Evolutionary conservation across 1,284 basidiomycete species (phyloP).

Genomic region (Moesziomyces sp.): DNA sequence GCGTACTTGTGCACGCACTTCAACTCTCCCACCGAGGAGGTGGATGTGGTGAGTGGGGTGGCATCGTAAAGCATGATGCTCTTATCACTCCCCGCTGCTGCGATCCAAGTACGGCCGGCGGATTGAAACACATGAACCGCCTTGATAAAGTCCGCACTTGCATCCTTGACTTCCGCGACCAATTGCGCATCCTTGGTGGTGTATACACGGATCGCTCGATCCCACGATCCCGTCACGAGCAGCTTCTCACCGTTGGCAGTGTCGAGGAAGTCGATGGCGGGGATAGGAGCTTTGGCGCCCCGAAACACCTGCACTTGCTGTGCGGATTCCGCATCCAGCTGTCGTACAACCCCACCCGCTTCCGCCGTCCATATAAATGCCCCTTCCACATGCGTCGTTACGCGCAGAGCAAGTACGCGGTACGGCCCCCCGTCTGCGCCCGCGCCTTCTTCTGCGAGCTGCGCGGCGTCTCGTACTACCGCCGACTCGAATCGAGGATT

Average conservation of each 20-base stretch:
- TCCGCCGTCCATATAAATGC: constrained; percentile 27
- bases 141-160: constrained; percentile 52
- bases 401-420: constrained; percentile 17
- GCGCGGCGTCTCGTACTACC: constrained; percentile 1
- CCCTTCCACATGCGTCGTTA: neutral
- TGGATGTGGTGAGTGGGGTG: neutral
- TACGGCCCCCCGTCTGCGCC: constrained; percentile 36
- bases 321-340: constrained; percentile 30
- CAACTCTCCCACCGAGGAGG: neutral
- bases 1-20: constrained; percentile 15
- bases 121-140: constrained; percentile 22
- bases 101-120: constrained; percentile 7
- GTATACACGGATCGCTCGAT: constrained; percentile 31
- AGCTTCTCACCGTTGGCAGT: constrained; percentile 2
- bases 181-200: neutral
- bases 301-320: constrained; percentile 19
- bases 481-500: constrained; percentile 14
- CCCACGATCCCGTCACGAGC: constrained; percentile 45
- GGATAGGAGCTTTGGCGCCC: constrained; percentile 38
- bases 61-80: constrained; percentile 31
- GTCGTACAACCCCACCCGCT: constrained; percentile 24
- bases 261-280: constrained; percentile 4
- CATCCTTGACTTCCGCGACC: constrained; percentile 6
- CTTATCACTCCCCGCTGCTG: constrained; percentile 45
- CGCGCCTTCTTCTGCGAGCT: constrained; percentile 25